Evolutionary conservation across 2,329 filamentous ascomycete species (phyloP).

Genomic region (Aspergillus proliferans): DNA sequence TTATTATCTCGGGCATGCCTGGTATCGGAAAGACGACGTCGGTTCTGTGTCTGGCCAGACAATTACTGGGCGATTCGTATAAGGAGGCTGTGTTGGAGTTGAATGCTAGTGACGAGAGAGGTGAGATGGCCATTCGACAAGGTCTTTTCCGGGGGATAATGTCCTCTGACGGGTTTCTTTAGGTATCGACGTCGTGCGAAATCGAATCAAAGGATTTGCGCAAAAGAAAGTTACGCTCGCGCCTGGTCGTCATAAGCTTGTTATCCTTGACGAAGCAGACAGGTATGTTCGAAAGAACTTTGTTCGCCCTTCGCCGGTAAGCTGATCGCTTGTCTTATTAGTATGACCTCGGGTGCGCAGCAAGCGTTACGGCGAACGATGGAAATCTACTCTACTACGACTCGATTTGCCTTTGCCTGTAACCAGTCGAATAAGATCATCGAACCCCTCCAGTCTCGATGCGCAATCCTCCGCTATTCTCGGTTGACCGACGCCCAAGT

Average conservation of each 20-base stretch:
- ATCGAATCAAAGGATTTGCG: slow-evolving; percentile 95
- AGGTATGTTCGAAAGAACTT: slow-evolving; percentile 40
- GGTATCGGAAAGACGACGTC: slow-evolving; percentile 98
- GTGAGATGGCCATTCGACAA: slow-evolving; percentile 30
- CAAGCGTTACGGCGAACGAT: slow-evolving; percentile 92
- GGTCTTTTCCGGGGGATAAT: not conserved
- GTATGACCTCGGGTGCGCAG: slow-evolving; percentile 93
- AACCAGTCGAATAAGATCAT: slow-evolving; percentile 99
- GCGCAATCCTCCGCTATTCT: slow-evolving; percentile 89
- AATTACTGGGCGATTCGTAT: slow-evolving; percentile 85
- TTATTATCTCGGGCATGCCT: slow-evolving; percentile 99
- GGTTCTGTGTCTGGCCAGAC: slow-evolving; percentile 83
- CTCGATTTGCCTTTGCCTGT: slow-evolving; percentile 94
- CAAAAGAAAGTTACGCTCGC: slow-evolving; percentile 98
- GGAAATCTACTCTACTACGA: slow-evolving; percentile 97
- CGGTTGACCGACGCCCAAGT: slow-evolving; percentile 89
- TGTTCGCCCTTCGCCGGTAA: no score
- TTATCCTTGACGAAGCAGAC: slow-evolving; percentile 97
- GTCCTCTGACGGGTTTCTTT: not conserved
- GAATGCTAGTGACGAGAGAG: slow-evolving; percentile 93
- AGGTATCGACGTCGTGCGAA: slow-evolving; percentile 95
- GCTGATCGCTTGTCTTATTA: slow-evolving; percentile 19
- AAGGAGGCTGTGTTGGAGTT: slow-evolving; percentile 96
- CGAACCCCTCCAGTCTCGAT: slow-evolving; percentile 94
- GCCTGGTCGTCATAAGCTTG: slow-evolving; percentile 83